Evolutionary conservation across 805 yeast species (phyloP).

Genomic region (Nakazawaea siamensis): DNA sequence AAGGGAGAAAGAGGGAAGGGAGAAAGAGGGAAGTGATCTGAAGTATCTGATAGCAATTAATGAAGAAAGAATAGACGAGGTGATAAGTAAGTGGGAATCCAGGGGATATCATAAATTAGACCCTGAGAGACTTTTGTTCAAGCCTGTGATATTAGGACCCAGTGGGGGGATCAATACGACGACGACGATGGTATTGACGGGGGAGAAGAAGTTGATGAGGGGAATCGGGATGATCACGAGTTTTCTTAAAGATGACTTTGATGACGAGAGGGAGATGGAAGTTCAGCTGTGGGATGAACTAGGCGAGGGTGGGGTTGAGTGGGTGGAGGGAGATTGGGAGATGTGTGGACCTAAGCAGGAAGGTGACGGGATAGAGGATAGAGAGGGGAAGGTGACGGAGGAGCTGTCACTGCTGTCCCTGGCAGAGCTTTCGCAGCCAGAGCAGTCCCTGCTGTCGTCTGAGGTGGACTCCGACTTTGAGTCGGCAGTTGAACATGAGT

Average conservation of each 20-base stretch:
- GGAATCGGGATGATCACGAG: slow-evolving; percentile 50
- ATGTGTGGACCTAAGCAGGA: background rate
- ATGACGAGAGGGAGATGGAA: slow-evolving; percentile 54
- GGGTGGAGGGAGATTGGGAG: background rate
- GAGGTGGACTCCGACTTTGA: too few species aligned
- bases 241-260: slow-evolving; percentile 61
- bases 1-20: too few species aligned
- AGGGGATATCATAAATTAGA: slow-evolving; percentile 48
- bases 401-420: too few species aligned
- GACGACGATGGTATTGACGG: slow-evolving; percentile 26
- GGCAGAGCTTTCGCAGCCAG: too few species aligned
- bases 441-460: too few species aligned
- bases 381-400: slow-evolving; percentile 26
- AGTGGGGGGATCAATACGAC: slow-evolving; percentile 76
- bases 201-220: slow-evolving; percentile 26
- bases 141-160: slow-evolving; percentile 76
- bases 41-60: slow-evolving; percentile 36
- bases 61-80: slow-evolving; percentile 29
- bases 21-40: too few species aligned
- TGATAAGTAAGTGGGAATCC: slow-evolving; percentile 40
- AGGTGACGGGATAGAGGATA: slow-evolving; percentile 11
- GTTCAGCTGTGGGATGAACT: slow-evolving; percentile 45
- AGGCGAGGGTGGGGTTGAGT: slow-evolving; percentile 11
- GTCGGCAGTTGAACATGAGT: too few species aligned
- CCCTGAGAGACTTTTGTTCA: slow-evolving; percentile 59